Evolutionary conservation across 208 protist species (phyloP).

Genomic region (Leishmania turanica): DNA sequence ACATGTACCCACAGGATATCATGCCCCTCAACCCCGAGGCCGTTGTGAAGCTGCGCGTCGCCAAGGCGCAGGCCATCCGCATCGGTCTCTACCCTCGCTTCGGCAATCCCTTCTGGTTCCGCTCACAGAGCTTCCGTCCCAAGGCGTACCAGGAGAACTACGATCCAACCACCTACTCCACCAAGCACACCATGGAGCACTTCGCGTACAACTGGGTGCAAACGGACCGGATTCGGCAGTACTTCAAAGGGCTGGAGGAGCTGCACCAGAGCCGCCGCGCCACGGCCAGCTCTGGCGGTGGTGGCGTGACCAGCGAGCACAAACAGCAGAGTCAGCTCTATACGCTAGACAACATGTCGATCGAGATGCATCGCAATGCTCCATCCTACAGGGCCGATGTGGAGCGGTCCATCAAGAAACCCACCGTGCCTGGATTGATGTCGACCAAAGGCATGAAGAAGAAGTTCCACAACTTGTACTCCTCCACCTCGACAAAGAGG

Average conservation of each 20-base stretch:
- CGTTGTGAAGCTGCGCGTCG: constrained; percentile 76
- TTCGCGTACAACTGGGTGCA: constrained; percentile 93
- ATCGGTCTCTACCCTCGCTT: constrained; percentile 91
- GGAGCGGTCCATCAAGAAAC: constrained; percentile 80
- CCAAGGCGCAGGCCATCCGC: constrained; percentile 83
- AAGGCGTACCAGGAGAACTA: constrained; percentile 92
- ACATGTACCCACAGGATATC: constrained; percentile 91
- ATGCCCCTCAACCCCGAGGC: constrained; percentile 87
- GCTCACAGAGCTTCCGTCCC: constrained; percentile 79
- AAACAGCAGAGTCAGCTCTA: constrained; percentile 84
- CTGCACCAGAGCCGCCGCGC: constrained; percentile 42
- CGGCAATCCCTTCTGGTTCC: constrained; percentile 91
- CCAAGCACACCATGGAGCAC: constrained; percentile 90
- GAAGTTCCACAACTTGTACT: constrained; percentile 92
- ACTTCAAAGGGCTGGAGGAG: constrained; percentile 73
- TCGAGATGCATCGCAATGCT: constrained; percentile 64
- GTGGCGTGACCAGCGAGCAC: constrained; percentile 65
- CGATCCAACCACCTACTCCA: constrained; percentile 88
- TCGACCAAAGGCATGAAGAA: constrained; percentile 93
- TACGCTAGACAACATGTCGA: constrained; percentile 49
- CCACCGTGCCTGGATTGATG: constrained; percentile 90
- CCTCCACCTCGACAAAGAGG: constrained; percentile 84
- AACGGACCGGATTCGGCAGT: constrained; percentile 84
- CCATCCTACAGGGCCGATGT: constrained; percentile 62
- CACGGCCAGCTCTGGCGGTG: constrained; percentile 42